These are phyloP conservation scores for Quercus engelmannii DNA, from an alignment of 306 rosid species.

Conservation along the genomic window DNA sequence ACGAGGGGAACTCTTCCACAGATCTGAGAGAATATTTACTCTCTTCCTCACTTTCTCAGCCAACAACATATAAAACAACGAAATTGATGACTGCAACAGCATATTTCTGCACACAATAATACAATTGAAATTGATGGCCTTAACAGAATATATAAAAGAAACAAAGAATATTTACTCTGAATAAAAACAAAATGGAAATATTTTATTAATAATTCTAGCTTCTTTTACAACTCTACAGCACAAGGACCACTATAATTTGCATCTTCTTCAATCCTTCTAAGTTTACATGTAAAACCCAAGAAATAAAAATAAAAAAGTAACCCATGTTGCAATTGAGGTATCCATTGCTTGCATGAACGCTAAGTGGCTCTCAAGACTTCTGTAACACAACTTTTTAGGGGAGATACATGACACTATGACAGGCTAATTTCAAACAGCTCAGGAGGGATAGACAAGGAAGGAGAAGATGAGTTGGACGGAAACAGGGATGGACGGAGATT, in stretches of 20 bases:
- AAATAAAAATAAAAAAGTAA: background rate
- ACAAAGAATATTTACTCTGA: constrained; percentile 6
- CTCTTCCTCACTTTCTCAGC: constrained; percentile 47
- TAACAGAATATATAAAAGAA: constrained; percentile 20
- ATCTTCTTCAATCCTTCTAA: background rate
- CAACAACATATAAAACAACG: constrained; percentile 80
- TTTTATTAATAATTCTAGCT: constrained; percentile 28
- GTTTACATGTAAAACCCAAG: background rate
- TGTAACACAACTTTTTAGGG: background rate
- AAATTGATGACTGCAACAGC: constrained; percentile 48
- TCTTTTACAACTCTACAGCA: constrained; percentile 14
- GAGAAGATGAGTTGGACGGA: constrained; percentile 70
- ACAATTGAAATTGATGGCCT: constrained; percentile 49
- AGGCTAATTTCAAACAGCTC: constrained; percentile 56
- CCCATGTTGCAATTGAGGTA: constrained; percentile 10
- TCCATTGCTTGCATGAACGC: constrained; percentile 12
- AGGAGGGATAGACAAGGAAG: constrained; percentile 99
- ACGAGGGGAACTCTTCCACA: constrained; percentile 61
- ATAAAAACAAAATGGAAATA: constrained; percentile 1
- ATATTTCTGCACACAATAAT: constrained; percentile 65
- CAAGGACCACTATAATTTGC: constrained; percentile 36
- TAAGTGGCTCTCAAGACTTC: background rate
- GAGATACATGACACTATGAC: background rate
- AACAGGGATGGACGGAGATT: constrained; percentile 17
- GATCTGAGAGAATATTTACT: constrained; percentile 62